A percentile compares a stretch with the other conserved stretches of the same genome.
phyloP scores from a whole-genome alignment of 176 grass and related monocot species.

The Bonia amplexicaulis region DNA sequence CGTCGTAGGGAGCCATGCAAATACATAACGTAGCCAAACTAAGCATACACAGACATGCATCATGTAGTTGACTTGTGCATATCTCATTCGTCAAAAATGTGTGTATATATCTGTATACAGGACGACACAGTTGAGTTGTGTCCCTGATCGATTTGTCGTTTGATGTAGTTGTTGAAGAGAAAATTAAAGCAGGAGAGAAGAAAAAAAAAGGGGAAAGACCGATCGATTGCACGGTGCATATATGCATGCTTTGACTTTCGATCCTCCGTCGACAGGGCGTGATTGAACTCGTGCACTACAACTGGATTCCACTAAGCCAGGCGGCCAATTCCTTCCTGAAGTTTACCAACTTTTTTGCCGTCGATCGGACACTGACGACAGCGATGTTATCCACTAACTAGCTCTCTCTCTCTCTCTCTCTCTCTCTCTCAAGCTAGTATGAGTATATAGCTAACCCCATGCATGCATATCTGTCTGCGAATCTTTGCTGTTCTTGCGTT shows the following conservation, averaged over 20 bases:
- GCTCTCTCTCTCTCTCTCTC: not conserved
- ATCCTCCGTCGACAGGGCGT: not conserved
- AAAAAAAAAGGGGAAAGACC: not conserved
- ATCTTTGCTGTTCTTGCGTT: not conserved
- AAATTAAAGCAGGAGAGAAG: not conserved
- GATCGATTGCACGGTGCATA: not conserved
- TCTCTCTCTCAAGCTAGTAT: not conserved
- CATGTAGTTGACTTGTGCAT: not conserved
- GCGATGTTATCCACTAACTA: not conserved
- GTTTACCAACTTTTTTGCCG: not conserved
- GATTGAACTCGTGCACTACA: constrained; percentile 10
- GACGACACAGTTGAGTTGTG: not conserved
- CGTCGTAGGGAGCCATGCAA: not conserved
- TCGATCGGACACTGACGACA: constrained; percentile 28
- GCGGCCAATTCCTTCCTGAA: not conserved
- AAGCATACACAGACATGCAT: not conserved
- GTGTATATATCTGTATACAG: not conserved
- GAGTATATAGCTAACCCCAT: not conserved
- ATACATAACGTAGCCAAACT: not conserved
- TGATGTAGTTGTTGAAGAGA: not conserved
- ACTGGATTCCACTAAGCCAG: not conserved
- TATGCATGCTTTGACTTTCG: not conserved
- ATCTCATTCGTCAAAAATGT: not conserved
- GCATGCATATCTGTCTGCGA: not conserved
- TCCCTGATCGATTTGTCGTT: not conserved